Base-by-base conservation (phyloP, 1,284 basidiomycete genomes). In the Cryptococcus sp. region DNA sequence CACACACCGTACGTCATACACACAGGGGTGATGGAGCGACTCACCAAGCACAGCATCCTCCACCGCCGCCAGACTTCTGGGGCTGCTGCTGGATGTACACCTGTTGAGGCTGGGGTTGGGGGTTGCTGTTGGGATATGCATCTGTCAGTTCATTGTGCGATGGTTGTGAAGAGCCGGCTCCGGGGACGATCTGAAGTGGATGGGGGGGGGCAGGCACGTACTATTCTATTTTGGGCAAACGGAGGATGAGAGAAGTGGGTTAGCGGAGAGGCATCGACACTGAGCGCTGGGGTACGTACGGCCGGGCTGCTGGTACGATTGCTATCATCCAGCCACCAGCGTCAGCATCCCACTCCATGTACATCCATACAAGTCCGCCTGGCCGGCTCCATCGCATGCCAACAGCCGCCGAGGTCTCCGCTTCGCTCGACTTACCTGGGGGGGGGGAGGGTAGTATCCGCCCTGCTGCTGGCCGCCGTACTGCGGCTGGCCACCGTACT, bases 71-170 rank as follows among this genome's bases (percentile, higher is more conserved):
- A 23, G 53, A 48, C 45, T 66, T 60, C 45, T 64, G 55, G 12
- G 64, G 69, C 37, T 62, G 70, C 44, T 68, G 67, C 57, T 75
- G 73, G 50, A 73, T 57, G 62, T 75, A 75, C 24, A 75, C 70
- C 36, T 55, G 73, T 55, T 75, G 73, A 52, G 73, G 73, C 56
- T 65, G 63, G 35, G 71, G 73, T 59, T 75, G 73, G 40, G 73
- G 73, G 59, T 70, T 66, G 63, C 71, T 73, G 52, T 18, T 16
- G 23, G 50, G 18, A 28, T 12, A 24, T 9, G 45, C 2, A 23
- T 39, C 46, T 18, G 13, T 56, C 18, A 51, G 44, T 9, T 15
- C 43, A 24, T n/a, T 12, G 39, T 35, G 15, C 20, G 28, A 20
- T 38, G 11, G 24, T 24, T 23, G 12, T 12, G 11, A 47, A 33